Conservation (phyloP, 2,329 filamentous ascomycete species). For the Lachnellula cervina region DNA sequence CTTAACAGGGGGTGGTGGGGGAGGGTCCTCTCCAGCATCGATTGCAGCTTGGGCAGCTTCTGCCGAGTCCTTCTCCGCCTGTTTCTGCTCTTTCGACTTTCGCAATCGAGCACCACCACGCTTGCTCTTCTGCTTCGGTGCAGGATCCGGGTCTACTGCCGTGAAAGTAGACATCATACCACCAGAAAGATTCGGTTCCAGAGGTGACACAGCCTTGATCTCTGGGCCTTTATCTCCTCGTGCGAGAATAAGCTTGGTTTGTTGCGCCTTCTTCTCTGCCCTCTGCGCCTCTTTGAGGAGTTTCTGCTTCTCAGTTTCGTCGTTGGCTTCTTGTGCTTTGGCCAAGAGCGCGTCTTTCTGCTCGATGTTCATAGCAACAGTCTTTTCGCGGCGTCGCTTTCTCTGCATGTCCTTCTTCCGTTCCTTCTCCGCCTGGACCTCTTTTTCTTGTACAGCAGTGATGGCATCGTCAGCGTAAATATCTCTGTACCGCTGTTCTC, state of each 20-base stretch:
- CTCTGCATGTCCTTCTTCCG: constrained; percentile 99
- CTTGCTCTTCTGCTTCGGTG: constrained; percentile 45
- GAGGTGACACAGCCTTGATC: constrained; percentile 59
- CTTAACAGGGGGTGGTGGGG: constrained; percentile 40
- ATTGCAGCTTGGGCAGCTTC: constrained; percentile 82
- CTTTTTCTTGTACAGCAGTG: constrained; percentile 81
- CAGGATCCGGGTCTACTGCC: constrained; percentile 42
- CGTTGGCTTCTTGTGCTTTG: constrained; percentile 70
- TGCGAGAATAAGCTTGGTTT: constrained; percentile 81
- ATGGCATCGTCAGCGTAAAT: constrained; percentile 76
- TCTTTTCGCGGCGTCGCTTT: constrained; percentile 92
- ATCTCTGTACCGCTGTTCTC: constrained; percentile 71
- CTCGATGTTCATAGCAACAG: constrained; percentile 88
- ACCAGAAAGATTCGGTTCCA: constrained; percentile 78
- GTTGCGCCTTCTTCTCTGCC: constrained; percentile 86
- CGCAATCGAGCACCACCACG: constrained; percentile 62
- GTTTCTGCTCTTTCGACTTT: constrained; percentile 85
- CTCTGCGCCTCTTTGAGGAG: constrained; percentile 82
- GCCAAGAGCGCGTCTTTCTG: constrained; percentile 79
- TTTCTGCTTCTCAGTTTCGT: constrained; percentile 76
- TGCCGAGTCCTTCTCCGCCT: constrained; percentile 75
- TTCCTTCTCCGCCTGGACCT: constrained; percentile 92
- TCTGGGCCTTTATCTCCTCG: constrained; percentile 77
- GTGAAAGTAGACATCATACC: constrained; percentile 81
- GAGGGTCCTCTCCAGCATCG: constrained; percentile 71